These are phyloP conservation scores for Filosporella fistucella DNA, from an alignment of 495 filamentous ascomycete species.

Conservation along the genomic window DNA sequence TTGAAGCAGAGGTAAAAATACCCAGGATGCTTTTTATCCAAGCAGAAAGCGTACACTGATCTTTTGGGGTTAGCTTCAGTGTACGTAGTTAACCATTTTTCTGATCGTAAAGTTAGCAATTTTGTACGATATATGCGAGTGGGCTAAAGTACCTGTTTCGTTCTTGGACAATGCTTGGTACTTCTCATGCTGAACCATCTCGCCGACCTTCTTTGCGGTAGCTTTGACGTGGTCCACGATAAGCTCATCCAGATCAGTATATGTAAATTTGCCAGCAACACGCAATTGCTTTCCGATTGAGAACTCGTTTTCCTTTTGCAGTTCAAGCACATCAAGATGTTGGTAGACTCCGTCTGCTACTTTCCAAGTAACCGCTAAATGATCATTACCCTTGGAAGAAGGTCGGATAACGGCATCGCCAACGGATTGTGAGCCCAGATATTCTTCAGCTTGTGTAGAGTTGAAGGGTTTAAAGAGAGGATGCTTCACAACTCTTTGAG, in stretches of 20 bases:
- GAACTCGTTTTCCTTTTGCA: constrained; percentile 95
- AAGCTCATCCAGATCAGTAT: constrained; percentile 93
- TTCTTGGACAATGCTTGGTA: constrained; percentile 75
- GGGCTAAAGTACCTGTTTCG: constrained; percentile 66
- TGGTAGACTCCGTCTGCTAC: constrained; percentile 92
- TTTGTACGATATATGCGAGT: constrained; percentile 1
- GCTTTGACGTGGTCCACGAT: constrained; percentile 96
- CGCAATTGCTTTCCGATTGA: constrained; percentile 80
- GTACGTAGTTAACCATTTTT: constrained; percentile 93
- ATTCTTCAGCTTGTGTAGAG: constrained; percentile 88
- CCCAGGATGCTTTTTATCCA: constrained; percentile 84
- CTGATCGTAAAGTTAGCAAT: constrained; percentile 43
- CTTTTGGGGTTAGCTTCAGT: constrained; percentile 93
- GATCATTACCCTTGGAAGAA: constrained; percentile 88
- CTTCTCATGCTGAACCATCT: constrained; percentile 89
- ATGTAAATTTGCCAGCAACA: constrained; percentile 81
- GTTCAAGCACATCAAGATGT: constrained; percentile 93
- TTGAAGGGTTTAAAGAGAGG: constrained; percentile 93
- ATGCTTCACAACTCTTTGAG: constrained; percentile 93
- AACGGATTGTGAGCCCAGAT: constrained; percentile 72
- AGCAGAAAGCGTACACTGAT: constrained; percentile 90
- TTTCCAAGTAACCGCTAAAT: constrained; percentile 97
- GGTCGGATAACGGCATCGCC: constrained; percentile 95
- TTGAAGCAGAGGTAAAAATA: constrained; percentile 97
- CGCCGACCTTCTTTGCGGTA: constrained; percentile 96